Evolutionary conservation across 2,329 filamentous ascomycete species (phyloP).

Genomic region (Claviceps cyperi): DNA sequence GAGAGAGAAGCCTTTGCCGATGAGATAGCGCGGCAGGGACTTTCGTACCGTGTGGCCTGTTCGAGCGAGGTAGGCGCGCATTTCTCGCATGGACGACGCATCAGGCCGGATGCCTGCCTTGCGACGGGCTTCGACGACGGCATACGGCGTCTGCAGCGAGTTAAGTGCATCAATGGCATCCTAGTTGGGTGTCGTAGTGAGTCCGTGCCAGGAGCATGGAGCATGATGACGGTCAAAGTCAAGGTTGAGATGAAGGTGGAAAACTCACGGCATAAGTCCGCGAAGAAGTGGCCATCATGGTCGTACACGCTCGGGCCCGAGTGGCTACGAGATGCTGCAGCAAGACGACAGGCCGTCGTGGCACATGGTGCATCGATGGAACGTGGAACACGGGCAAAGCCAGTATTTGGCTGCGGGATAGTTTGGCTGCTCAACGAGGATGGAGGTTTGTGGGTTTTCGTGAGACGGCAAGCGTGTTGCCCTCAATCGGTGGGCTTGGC

Average conservation of each 20-base stretch:
- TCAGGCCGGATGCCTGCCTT: constrained; percentile 62
- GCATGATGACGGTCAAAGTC: not conserved
- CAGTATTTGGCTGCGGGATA: not conserved
- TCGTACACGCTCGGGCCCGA: constrained; percentile 9
- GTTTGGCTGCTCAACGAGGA: not conserved
- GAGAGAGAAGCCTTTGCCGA: not conserved
- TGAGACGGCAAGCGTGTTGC: not conserved
- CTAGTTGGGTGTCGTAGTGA: constrained; percentile 26
- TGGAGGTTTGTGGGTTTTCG: not conserved
- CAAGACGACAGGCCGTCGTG: constrained; percentile 13
- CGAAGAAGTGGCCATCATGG: constrained; percentile 16
- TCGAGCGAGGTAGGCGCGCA: constrained; percentile 60
- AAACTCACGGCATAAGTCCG: constrained; percentile 22
- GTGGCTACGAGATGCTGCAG: constrained; percentile 9
- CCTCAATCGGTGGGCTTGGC: too few species aligned
- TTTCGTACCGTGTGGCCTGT: constrained; percentile 54
- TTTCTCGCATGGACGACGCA: constrained; percentile 57
- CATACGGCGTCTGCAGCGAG: constrained; percentile 77
- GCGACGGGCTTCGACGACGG: constrained; percentile 62
- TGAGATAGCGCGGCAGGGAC: not conserved
- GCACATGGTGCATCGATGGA: constrained; percentile 11
- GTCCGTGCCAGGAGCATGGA: not conserved
- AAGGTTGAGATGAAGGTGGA: not conserved
- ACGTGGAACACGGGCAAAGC: too few species aligned
- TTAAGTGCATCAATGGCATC: constrained; percentile 80